Conservation (phyloP, 345 rosid species). For the Linum lewisii region DNA sequence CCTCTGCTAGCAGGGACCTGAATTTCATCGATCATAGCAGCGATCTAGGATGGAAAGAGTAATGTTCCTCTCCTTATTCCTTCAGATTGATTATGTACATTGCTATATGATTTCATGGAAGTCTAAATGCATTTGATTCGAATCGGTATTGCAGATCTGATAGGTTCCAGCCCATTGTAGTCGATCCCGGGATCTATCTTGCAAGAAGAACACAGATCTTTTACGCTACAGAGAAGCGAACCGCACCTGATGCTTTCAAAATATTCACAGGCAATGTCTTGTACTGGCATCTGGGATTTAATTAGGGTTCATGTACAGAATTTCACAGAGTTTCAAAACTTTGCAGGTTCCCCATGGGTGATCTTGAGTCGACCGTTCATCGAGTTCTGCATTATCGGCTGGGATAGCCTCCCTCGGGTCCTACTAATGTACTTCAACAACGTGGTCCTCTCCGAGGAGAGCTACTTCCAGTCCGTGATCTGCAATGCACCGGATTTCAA, state of each 20-base stretch:
- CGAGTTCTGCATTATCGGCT: slow-evolving; percentile 84
- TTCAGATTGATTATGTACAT: slow-evolving; percentile 1
- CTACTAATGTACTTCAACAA: slow-evolving; percentile 95
- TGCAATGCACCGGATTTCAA: slow-evolving; percentile 85
- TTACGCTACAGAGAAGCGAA: slow-evolving; percentile 71
- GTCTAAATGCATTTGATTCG: slow-evolving; percentile 13
- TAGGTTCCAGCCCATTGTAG: slow-evolving; percentile 79
- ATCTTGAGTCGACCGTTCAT: slow-evolving; percentile 74
- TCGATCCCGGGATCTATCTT: slow-evolving; percentile 81
- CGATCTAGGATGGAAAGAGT: slow-evolving; percentile 99
- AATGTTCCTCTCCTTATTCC: slow-evolving; percentile 29
- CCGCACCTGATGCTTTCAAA: slow-evolving; percentile 75
- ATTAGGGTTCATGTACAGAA: neutral
- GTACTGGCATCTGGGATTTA: neutral
- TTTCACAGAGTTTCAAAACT: neutral
- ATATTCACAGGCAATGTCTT: slow-evolving; percentile 66
- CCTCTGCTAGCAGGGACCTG: slow-evolving; percentile 65
- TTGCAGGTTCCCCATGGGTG: slow-evolving; percentile 88
- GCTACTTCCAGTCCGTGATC: slow-evolving; percentile 81
- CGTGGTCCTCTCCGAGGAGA: slow-evolving; percentile 71
- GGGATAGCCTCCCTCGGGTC: slow-evolving; percentile 88
- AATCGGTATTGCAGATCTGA: slow-evolving; percentile 42
- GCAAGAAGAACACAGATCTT: slow-evolving; percentile 86
- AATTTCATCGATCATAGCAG: slow-evolving; percentile 92
- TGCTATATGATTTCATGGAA: neutral